Evolutionary conservation across 805 yeast species (phyloP).

Genomic region (Cyberlindnera amylophila): DNA sequence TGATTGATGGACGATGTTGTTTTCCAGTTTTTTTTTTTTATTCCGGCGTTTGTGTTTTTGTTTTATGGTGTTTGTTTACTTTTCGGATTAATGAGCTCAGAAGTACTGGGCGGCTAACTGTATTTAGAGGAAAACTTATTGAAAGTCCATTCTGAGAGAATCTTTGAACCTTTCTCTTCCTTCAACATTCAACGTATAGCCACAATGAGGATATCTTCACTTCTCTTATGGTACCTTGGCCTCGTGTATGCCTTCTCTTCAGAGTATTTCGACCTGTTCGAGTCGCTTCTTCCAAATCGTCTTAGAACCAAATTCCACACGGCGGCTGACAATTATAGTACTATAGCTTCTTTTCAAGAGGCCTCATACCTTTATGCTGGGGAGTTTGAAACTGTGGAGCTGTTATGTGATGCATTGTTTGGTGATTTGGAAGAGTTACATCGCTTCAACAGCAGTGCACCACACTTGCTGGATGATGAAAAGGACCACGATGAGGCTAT

Average conservation of each 20-base stretch:
- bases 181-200: no score
- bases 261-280: slow-evolving; percentile 5
- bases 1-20: background rate
- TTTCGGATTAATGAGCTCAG: background rate
- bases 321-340: slow-evolving; percentile 5
- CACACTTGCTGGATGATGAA: slow-evolving; percentile 2
- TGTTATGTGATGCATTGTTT: slow-evolving; percentile 10
- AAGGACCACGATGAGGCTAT: slow-evolving; percentile 13
- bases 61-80: background rate
- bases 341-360: background rate
- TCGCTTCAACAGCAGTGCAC: slow-evolving; percentile 9
- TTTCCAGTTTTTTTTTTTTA: background rate
- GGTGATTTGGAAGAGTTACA: slow-evolving; percentile 15
- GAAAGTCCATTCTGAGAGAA: no score
- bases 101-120: slow-evolving; percentile 3
- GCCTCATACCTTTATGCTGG: slow-evolving; percentile 13
- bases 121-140: no score
- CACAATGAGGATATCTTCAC: background rate
- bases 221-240: background rate
- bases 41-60: background rate
- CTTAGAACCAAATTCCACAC: background rate
- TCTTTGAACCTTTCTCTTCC: no score
- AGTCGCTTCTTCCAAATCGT: background rate
- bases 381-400: slow-evolving; percentile 11
- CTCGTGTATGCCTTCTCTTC: background rate